These are phyloP conservation scores for Xylaria sp. DNA, from an alignment of 2,329 filamentous ascomycete genomes.

Conservation along the genomic window DNA sequence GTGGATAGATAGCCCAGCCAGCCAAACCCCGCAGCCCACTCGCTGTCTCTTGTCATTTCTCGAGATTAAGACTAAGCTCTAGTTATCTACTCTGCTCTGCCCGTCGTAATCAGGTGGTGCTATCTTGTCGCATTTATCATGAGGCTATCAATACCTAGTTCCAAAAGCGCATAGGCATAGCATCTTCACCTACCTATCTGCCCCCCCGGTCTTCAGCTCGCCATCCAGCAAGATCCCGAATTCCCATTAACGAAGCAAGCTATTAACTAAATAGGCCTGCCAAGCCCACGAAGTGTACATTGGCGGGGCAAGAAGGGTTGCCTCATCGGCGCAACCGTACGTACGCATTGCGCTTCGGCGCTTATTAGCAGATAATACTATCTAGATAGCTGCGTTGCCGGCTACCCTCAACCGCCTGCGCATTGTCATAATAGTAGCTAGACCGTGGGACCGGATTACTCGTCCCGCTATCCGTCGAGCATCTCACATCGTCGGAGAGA, in stretches of 20 bases:
- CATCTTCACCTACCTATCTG: neutral
- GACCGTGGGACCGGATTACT: neutral
- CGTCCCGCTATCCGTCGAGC: neutral
- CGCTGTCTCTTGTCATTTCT: constrained; percentile 8
- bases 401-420: neutral
- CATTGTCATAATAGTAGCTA: neutral
- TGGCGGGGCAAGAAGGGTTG: constrained; percentile 29
- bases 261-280: constrained; percentile 14
- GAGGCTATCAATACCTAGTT: constrained; percentile 10
- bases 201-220: neutral
- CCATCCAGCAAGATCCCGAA: neutral
- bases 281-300: constrained; percentile 23
- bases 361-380: constrained; percentile 19
- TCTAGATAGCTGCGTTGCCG: constrained; percentile 3
- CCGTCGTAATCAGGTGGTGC: neutral
- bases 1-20: constrained; percentile 20
- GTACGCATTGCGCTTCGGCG: constrained; percentile 25
- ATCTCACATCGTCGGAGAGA: neutral
- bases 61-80: constrained; percentile 9
- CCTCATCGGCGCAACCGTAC: constrained; percentile 22
- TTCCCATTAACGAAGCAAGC: constrained; percentile 10
- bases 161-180: constrained; percentile 1
- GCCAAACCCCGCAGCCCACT: constrained; percentile 30
- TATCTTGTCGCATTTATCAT: constrained; percentile 16
- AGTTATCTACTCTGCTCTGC: neutral